Base-by-base conservation (phyloP, 2,329 filamentous ascomycete genomes). In the Colletotrichum tropicicola region DNA sequence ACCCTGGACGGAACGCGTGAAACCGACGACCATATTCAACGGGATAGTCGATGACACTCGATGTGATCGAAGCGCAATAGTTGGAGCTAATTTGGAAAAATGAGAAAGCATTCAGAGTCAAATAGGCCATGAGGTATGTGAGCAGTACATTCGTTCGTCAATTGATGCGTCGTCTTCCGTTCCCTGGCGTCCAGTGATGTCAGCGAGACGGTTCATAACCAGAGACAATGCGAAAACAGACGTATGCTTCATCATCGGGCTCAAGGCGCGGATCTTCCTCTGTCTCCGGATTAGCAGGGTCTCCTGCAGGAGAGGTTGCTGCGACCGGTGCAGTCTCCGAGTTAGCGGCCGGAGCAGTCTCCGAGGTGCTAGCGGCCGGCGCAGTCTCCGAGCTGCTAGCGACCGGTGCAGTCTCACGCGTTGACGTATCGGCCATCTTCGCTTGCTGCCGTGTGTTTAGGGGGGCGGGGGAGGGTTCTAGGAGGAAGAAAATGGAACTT, bases 1-100 rank as follows among this genome's bases (percentile, higher is more conserved):
- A 21, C 3, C 66, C 57, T 5, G 48, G 39, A 5, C 51, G 54
- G n/a, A 56, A 68, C 4, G 39, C 54, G n/a, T 66, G 59, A 19
- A 55, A 63, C 8, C 53, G 56, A 9, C 58, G 58, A 3, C 53
- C 48, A n/a, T 66, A 59, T 19, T 60, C 32, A 5, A 39, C 41
- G 17, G 43, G 45, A 41, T 60, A 60, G 12, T 54, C 23, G 8
- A 51, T 27, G n/a, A 41, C 39, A 17, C 47, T 60, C 12, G 57
- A 60, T 17, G 17, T 15, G 5, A 60, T 15, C 2, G 57, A 60
- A 7, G 47, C 43, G 37, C 30, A 53, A 23, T 41, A 39, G 12
- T 35, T 35, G 3, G 57, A 47, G 6, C 44, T 48, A 19, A 6
- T 35, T 3, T n/a, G n/a, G n/a, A n/a, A 21, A 3, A 17, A 8